Percentiles rank a stretch among this genome's conserved stretches.
phyloP scores from a whole-genome alignment of 768 basidiomycete species.

The Lyophyllum atratum region DNA sequence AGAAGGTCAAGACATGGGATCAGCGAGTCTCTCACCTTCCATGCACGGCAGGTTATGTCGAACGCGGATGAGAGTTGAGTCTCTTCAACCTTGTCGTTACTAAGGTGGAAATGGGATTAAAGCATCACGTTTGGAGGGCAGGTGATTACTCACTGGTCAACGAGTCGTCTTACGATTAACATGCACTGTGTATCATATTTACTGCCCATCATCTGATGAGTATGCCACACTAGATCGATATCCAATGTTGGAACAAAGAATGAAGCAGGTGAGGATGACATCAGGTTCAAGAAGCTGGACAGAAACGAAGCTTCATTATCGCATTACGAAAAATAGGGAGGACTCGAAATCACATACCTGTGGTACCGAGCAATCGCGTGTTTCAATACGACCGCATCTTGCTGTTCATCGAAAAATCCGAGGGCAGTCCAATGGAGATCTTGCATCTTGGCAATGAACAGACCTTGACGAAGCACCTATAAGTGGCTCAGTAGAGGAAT shows the following conservation, averaged over 20 bases:
- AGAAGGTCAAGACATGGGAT: not conserved
- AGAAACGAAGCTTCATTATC: no score
- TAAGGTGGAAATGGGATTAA: slow-evolving; percentile 17
- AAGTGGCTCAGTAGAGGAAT: no score
- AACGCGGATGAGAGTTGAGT: slow-evolving; percentile 43
- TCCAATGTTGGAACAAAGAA: slow-evolving; percentile 66
- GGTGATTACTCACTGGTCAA: slow-evolving; percentile 52
- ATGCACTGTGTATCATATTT: slow-evolving; percentile 49
- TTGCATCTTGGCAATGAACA: slow-evolving; percentile 53
- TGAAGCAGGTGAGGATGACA: slow-evolving; percentile 40
- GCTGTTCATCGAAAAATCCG: slow-evolving; percentile 36
- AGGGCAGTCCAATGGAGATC: slow-evolving; percentile 52
- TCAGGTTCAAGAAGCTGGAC: slow-evolving; percentile 55
- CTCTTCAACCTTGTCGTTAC: slow-evolving; percentile 49
- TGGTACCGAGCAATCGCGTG: slow-evolving; percentile 60
- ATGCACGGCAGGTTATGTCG: slow-evolving; percentile 37
- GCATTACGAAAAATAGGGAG: no score
- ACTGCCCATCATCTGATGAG: slow-evolving; percentile 58
- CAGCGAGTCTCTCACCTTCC: slow-evolving; percentile 13
- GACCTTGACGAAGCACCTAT: slow-evolving; percentile 55
- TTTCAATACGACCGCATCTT: slow-evolving; percentile 42
- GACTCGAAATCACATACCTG: slow-evolving; percentile 35
- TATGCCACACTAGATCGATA: slow-evolving; percentile 78
- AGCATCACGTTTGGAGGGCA: not conserved
- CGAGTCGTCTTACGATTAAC: slow-evolving; percentile 40